Base-by-base conservation (phyloP, 2,329 filamentous ascomycete genomes). In the Huntiella bhutanensis region DNA sequence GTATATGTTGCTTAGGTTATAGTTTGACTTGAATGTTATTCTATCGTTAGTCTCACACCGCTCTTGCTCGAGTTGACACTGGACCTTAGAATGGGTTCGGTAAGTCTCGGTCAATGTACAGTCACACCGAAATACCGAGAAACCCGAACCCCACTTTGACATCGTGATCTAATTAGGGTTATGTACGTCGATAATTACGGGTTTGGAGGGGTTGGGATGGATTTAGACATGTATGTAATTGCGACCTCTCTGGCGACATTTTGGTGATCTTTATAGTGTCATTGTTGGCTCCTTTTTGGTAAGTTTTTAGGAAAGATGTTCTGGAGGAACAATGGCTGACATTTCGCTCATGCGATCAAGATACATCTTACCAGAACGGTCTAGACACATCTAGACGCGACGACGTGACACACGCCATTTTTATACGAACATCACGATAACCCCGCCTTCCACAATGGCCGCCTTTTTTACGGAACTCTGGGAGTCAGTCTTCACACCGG, bases 401-500 rank as follows among this genome's bases (percentile, higher is more conserved):
- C 13, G n/a, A 15, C 36, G 36, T 38, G 13, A 38, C 36, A 28
- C 22, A 28, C 22, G 22, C 34, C 5, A 4, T 35, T 16, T 10
- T 15, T 38, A 5, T 16, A 35, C 17, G 16, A 5, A 8, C 13
- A 10, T 10, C 11, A 28, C 45, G n/a, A 11, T 17, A 34, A n/a
- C 22, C n/a, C 34, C 41, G 54, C 48, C 54, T 5, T 19, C 15
- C 12, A 41, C 28, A 5, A 78, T 78, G 74, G 65, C 75, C 11
- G 59, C 66, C 55, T 79, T 80, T 62, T 56, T 92, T 52, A 69
- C 76, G 57, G 75, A 87, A 54, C 80, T 95, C 51, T 93, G 85
- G 82, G 74, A 82, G 59, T 92, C 84, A 58, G 78, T 96, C 68
- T 95, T 96, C 71, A 91, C 81, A 4, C 83, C 88, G 1, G 91